phyloP scores from a whole-genome alignment of 495 filamentous ascomycete species.

The Evansstolkia leycettana region DNA sequence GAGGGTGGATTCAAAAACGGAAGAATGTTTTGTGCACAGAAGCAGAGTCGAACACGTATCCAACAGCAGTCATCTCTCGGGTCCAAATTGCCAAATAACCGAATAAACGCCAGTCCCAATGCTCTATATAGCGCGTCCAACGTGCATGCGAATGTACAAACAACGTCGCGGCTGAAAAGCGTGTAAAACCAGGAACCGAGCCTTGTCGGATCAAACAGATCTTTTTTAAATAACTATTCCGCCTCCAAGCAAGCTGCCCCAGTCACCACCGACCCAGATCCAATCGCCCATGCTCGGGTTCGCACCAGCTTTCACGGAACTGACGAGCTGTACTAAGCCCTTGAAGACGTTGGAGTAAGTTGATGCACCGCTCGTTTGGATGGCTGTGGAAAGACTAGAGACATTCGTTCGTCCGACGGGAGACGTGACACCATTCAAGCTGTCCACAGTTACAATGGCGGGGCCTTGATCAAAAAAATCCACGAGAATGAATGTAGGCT shows the following conservation, averaged over 20 bases:
- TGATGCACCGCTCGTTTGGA: slow-evolving; percentile 16
- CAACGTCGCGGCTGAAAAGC: too few species aligned
- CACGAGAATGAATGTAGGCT: slow-evolving; percentile 57
- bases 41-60: too few species aligned
- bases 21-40: too few species aligned
- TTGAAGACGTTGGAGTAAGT: slow-evolving; percentile 29
- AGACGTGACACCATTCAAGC: slow-evolving; percentile 46
- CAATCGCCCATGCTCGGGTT: slow-evolving; percentile 31
- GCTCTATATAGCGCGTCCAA: slow-evolving; percentile 10
- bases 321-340: slow-evolving; percentile 25
- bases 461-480: slow-evolving; percentile 62
- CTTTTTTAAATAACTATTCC: slow-evolving; percentile 22
- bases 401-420: slow-evolving; percentile 28
- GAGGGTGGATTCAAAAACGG: too few species aligned
- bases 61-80: neutral
- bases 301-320: slow-evolving; percentile 21
- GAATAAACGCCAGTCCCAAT: slow-evolving; percentile 8
- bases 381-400: slow-evolving; percentile 6
- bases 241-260: slow-evolving; percentile 28
- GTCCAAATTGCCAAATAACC: neutral
- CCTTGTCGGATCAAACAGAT: too few species aligned
- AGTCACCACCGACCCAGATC: slow-evolving; percentile 37
- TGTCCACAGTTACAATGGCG: slow-evolving; percentile 49
- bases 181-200: too few species aligned
- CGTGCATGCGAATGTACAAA: too few species aligned